Percentiles rank a stretch among this genome's conserved stretches.
Conservation (phyloP, 768 basidiomycete genomes). For the Tricholomella constricta region DNA sequence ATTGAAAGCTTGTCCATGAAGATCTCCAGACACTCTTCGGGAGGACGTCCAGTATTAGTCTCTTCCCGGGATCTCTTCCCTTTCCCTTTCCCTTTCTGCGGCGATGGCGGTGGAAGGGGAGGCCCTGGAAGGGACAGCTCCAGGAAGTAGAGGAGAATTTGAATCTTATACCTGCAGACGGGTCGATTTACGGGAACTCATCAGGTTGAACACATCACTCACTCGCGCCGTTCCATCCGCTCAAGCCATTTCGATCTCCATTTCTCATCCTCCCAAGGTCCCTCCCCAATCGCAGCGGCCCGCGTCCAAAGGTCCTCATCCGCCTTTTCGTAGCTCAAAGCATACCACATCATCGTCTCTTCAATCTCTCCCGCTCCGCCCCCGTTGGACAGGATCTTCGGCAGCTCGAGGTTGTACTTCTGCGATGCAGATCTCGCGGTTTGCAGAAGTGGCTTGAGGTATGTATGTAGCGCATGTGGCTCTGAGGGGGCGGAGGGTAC, state of each 20-base stretch:
- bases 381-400: conserved; percentile 56
- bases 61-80: conserved; percentile 32
- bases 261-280: conserved; percentile 50
- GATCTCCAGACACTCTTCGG: conserved; percentile 61
- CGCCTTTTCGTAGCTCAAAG: conserved; percentile 60
- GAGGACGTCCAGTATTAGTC: conserved; percentile 18
- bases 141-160: conserved; percentile 70
- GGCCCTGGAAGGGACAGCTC: conserved; percentile 63
- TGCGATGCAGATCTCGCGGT: conserved; percentile 52
- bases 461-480: conserved; percentile 57
- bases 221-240: conserved; percentile 72
- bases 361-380: conserved; percentile 66
- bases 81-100: conserved; percentile 17
- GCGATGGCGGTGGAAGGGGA: conserved; percentile 30
- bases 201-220: conserved; percentile 16
- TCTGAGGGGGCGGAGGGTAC: conserved; percentile 39
- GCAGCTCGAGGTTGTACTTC: conserved; percentile 69
- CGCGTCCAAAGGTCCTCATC: conserved; percentile 30
- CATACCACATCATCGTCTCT: conserved; percentile 79
- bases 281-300: conserved; percentile 27
- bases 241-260: conserved; percentile 63
- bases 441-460: conserved; percentile 64
- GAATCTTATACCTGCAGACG: conserved; percentile 62
- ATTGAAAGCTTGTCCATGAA: conserved; percentile 81
- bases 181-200: neutral